Evolutionary conservation across 2,329 filamentous ascomycete species (phyloP).

Genomic region (Pseudopyricularia cyperi): DNA sequence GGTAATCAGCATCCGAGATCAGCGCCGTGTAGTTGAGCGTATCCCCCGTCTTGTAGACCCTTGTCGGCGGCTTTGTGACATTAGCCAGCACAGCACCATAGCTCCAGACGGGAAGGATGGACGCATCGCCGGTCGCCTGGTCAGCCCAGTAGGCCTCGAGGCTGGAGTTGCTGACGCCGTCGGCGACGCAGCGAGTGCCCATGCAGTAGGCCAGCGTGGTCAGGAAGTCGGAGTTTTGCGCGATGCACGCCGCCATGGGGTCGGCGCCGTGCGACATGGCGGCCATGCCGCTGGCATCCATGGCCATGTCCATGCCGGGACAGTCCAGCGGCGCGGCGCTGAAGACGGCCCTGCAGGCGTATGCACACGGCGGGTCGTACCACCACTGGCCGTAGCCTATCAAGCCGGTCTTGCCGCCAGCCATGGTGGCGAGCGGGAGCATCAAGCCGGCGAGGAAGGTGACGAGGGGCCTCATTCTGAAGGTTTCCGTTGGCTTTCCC

Average conservation of each 20-base stretch:
- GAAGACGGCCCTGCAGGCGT: not conserved
- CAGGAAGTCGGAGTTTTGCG: conserved; percentile 11
- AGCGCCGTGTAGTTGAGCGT: conserved; percentile 10
- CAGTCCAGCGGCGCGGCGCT: not conserved
- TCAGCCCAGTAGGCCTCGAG: conserved; percentile 14
- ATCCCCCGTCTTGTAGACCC: conserved; percentile 5
- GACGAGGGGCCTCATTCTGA: not conserved
- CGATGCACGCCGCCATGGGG: conserved; percentile 5
- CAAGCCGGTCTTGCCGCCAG: not conserved
- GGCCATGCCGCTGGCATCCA: not conserved
- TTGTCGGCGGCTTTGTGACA: not conserved
- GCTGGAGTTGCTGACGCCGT: not conserved
- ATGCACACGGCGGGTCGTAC: not conserved
- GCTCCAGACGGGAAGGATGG: not conserved
- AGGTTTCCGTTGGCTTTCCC: no score
- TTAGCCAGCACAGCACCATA: not conserved
- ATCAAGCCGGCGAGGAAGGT: not conserved
- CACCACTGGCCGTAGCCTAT: not conserved
- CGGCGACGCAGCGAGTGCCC: not conserved
- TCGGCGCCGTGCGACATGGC: not conserved
- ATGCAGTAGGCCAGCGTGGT: conserved; percentile 17
- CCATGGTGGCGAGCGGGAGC: not conserved
- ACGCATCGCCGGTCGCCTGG: not conserved
- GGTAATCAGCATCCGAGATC: not conserved
- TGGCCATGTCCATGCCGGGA: not conserved